Percentiles rank a stretch among this genome's conserved stretches.
phyloP scores from a whole-genome alignment of 208 protist species.

The Crithidia mellificae region DNA sequence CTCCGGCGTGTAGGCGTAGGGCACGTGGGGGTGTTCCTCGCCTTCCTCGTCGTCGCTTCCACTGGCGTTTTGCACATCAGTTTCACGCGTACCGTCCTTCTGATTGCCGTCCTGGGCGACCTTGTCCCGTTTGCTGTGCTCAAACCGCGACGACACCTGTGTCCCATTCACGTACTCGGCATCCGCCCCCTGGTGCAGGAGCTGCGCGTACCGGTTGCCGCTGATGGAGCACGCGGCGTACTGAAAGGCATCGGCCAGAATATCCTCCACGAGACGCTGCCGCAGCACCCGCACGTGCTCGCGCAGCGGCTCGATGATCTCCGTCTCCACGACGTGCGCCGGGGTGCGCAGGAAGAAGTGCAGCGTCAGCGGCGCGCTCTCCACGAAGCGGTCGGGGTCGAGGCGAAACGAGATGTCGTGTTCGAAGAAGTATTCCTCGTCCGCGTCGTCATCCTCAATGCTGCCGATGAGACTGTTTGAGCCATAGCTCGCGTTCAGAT shows the following conservation, averaged over 20 bases:
- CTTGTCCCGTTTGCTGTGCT: no score
- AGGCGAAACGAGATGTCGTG: slow-evolving; percentile 39
- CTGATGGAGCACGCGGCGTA: slow-evolving; percentile 19
- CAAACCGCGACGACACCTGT: neutral
- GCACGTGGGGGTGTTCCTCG: neutral
- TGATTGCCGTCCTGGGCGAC: neutral
- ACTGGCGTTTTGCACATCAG: neutral
- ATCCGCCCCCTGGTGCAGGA: slow-evolving; percentile 12
- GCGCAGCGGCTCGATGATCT: slow-evolving; percentile 38
- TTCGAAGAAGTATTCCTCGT: slow-evolving; percentile 49
- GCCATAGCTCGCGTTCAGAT: neutral
- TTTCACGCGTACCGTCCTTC: neutral
- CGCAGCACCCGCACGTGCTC: slow-evolving; percentile 19
- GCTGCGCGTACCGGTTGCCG: slow-evolving; percentile 27
- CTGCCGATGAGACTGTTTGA: neutral
- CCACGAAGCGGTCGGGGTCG: slow-evolving; percentile 46
- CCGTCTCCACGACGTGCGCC: slow-evolving; percentile 25
- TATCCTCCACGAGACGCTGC: slow-evolving; percentile 18
- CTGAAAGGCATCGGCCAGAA: slow-evolving; percentile 24
- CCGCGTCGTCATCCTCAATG: neutral
- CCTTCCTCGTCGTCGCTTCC: neutral
- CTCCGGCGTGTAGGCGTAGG: slow-evolving; percentile 17
- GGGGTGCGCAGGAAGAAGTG: slow-evolving; percentile 44
- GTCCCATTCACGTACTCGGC: slow-evolving; percentile 16
- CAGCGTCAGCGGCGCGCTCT: slow-evolving; percentile 41